Percentiles rank a stretch among this genome's conserved stretches.
These are phyloP conservation scores for Alternaria solani DNA, from an alignment of 2,329 filamentous ascomycete genomes.

Conservation along the genomic window DNA sequence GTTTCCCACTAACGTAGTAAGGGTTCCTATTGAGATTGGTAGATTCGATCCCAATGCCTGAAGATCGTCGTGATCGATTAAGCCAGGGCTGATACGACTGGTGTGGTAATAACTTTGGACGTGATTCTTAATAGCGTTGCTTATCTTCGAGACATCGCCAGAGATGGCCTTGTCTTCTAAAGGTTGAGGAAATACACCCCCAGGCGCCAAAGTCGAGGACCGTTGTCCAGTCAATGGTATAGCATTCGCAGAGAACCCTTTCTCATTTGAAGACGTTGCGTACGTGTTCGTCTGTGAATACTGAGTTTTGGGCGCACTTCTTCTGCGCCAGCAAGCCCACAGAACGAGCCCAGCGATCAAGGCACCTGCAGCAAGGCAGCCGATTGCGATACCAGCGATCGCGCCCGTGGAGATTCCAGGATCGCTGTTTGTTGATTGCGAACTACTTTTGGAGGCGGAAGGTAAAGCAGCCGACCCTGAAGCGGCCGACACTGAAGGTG, in stretches of 20 bases:
- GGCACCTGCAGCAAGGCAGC: slow-evolving; percentile 43
- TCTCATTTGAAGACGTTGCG: slow-evolving; percentile 29
- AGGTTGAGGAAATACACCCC: slow-evolving; percentile 40
- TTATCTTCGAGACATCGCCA: slow-evolving; percentile 44
- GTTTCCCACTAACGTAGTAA: slow-evolving; percentile 40
- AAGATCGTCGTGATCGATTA: slow-evolving; percentile 35
- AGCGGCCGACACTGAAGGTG: background rate
- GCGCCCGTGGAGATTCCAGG: slow-evolving; percentile 27
- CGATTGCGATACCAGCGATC: slow-evolving; percentile 50
- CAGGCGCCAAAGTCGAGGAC: slow-evolving; percentile 14
- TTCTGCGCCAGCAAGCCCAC: slow-evolving; percentile 33
- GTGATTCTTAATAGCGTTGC: slow-evolving; percentile 48
- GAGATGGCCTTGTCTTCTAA: slow-evolving; percentile 44
- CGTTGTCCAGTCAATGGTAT: slow-evolving; percentile 23
- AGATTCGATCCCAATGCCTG: slow-evolving; percentile 31
- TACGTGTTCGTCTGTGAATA: slow-evolving; percentile 17
- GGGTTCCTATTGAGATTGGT: slow-evolving; percentile 32
- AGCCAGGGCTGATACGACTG: slow-evolving; percentile 24
- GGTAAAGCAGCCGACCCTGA: background rate
- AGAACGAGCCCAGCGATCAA: slow-evolving; percentile 31
- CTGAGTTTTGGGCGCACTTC: background rate
- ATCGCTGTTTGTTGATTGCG: background rate
- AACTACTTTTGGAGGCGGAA: background rate
- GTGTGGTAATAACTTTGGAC: slow-evolving; percentile 49
- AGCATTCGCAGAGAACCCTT: slow-evolving; percentile 19